Evolutionary conservation across 73 alveolate species (phyloP).

Genomic region (Tetrahymena borealis): DNA sequence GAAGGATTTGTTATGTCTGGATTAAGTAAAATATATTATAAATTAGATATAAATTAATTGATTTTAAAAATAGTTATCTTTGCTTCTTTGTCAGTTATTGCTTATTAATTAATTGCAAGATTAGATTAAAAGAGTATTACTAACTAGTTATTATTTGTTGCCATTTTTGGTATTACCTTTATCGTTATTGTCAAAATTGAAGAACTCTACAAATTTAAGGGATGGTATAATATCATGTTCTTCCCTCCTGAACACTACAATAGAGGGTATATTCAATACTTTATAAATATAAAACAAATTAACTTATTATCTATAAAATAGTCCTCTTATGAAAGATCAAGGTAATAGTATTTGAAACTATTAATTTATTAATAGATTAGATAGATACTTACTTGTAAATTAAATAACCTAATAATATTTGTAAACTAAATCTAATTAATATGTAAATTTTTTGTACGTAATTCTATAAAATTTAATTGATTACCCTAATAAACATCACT

Average conservation of each 20-base stretch:
- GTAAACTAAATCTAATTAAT: neutral
- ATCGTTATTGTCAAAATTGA: neutral
- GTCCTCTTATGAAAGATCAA: constrained; percentile 40
- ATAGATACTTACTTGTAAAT: neutral
- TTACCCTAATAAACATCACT: too few relatives aligned
- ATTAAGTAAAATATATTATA: constrained; percentile 1
- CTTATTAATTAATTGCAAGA: constrained; percentile 3
- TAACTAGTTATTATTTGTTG: neutral
- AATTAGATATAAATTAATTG: neutral
- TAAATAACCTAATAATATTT: neutral
- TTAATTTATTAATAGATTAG: neutral
- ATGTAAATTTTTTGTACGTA: neutral
- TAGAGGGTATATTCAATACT: neutral
- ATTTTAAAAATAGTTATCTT: neutral
- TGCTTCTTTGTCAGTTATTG: neutral
- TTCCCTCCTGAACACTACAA: constrained; percentile 38
- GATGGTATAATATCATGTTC: constrained; percentile 13
- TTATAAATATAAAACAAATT: neutral
- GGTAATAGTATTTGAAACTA: constrained; percentile 27
- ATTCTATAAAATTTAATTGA: too few relatives aligned
- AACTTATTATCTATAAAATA: neutral
- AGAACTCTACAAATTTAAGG: constrained; percentile 16
- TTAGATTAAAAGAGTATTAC: neutral
- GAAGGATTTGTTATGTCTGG: constrained; percentile 39
- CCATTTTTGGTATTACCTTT: neutral